Evolutionary conservation across 495 filamentous ascomycete genomes (phyloP).

Genomic region (Penicillium samsonianum): DNA sequence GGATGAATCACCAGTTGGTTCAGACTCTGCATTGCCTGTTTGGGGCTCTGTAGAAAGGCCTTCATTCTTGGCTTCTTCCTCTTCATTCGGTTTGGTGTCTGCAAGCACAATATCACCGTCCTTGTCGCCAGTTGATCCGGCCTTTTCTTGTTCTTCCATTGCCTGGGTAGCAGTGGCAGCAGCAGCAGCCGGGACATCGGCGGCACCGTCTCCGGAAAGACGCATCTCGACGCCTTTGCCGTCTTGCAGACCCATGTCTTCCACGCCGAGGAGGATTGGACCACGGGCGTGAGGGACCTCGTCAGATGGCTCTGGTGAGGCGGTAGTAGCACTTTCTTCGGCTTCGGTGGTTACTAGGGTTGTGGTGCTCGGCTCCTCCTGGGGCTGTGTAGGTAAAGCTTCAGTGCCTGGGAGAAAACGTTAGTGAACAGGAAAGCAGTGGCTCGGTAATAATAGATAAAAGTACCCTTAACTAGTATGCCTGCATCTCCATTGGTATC

Average conservation of each 20-base stretch:
- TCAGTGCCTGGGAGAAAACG: constrained; percentile 8
- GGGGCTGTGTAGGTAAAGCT: constrained; percentile 23
- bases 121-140: constrained; percentile 29
- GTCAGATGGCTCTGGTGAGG: constrained; percentile 36
- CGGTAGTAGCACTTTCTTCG: constrained; percentile 28
- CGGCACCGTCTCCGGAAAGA: constrained; percentile 24
- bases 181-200: constrained; percentile 15
- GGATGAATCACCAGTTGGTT: constrained; percentile 10
- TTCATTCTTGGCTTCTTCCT: constrained; percentile 16
- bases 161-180: constrained; percentile 19
- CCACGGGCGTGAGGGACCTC: constrained; percentile 80
- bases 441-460: constrained; percentile 51
- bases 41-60: constrained; percentile 8
- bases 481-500: constrained; percentile 23
- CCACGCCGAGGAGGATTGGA: constrained; percentile 77
- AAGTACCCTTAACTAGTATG: constrained; percentile 29
- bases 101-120: constrained; percentile 48
- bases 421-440: constrained; percentile 11
- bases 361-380: constrained; percentile 17
- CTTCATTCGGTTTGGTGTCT: constrained; percentile 29
- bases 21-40: constrained; percentile 10
- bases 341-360: constrained; percentile 26
- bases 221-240: constrained; percentile 49
- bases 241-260: constrained; percentile 82
- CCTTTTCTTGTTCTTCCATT: constrained; percentile 6